phyloP scores from a whole-genome alignment of 805 yeast genomes.

The Starmerella roubikii region DNA sequence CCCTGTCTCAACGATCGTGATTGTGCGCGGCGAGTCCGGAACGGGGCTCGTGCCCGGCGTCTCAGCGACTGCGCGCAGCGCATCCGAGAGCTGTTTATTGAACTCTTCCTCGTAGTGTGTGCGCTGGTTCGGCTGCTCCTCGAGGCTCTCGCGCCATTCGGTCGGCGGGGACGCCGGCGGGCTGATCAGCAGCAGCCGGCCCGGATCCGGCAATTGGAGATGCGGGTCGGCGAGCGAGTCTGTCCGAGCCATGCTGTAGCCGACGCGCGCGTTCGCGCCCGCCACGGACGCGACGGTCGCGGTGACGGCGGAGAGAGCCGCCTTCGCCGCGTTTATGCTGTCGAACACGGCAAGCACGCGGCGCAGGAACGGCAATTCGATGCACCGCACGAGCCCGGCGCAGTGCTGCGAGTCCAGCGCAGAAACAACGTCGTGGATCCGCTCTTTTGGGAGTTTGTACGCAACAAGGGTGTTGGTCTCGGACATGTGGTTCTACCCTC shows the following conservation, averaged over 20 bases:
- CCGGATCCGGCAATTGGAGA: slow-evolving; percentile 19
- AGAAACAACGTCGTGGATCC: slow-evolving; percentile 1
- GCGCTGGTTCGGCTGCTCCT: slow-evolving; percentile 19
- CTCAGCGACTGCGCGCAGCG: slow-evolving; percentile 7
- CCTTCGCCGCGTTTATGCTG: slow-evolving; percentile 4
- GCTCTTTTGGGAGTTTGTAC: slow-evolving; percentile 9
- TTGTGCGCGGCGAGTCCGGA: slow-evolving; percentile 9
- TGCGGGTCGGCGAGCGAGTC: slow-evolving; percentile 2
- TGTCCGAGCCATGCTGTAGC: slow-evolving; percentile 11
- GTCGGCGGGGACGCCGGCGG: slow-evolving; percentile 22
- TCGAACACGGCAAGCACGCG: slow-evolving; percentile 19
- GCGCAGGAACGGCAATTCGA: slow-evolving; percentile 16
- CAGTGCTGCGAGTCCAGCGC: background rate
- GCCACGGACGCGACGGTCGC: background rate
- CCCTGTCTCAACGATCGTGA: slow-evolving; percentile 13
- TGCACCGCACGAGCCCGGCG: slow-evolving; percentile 10
- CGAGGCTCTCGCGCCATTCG: slow-evolving; percentile 17
- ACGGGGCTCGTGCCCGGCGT: background rate
- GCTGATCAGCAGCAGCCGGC: slow-evolving; percentile 17
- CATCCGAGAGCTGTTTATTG: slow-evolving; percentile 13
- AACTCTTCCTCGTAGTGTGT: slow-evolving; percentile 18
- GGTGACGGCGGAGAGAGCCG: slow-evolving; percentile 9
- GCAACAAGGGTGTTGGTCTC: slow-evolving; percentile 15
- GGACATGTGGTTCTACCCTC: too few relatives aligned
- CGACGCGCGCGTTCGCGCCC: slow-evolving; percentile 6